Conservation (phyloP, 2,329 filamentous ascomycete genomes). For the Cryphonectria carpinicola region DNA sequence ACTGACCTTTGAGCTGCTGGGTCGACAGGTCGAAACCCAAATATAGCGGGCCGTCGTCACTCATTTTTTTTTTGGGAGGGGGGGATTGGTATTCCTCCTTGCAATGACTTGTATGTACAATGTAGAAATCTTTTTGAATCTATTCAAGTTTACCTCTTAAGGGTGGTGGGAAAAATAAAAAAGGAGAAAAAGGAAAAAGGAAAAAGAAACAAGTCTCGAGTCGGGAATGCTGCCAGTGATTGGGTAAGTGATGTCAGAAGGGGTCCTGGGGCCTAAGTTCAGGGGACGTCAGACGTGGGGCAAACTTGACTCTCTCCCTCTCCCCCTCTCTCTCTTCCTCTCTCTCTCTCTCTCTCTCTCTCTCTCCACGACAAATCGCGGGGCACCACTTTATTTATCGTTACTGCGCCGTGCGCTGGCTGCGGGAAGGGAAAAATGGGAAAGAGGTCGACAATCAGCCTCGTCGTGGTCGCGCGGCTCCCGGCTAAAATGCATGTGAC, state of each 20-base stretch:
- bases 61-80: conserved; percentile 24
- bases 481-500: conserved; percentile 20
- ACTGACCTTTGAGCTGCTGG: conserved; percentile 86
- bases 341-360: too few species aligned
- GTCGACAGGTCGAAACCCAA: conserved; percentile 96
- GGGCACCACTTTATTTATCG: conserved; percentile 4
- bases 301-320: not conserved
- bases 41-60: conserved; percentile 66
- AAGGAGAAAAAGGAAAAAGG: not conserved
- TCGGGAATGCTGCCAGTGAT: not conserved
- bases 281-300: conserved; percentile 17
- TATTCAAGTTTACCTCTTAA: not conserved
- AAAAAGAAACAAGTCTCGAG: not conserved
- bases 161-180: not conserved
- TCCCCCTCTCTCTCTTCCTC: too few species aligned
- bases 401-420: not conserved
- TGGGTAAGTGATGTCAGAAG: conserved; percentile 9
- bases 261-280: too few species aligned
- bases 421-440: not conserved
- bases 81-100: not conserved
- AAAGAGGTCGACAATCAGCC: conserved; percentile 28
- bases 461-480: conserved; percentile 20
- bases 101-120: too few species aligned
- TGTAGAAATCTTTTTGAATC: not conserved
- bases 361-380: not conserved